Conservation (phyloP, 352 stramenopile genomes). For the Phytophthora fragariaefolia region DNA sequence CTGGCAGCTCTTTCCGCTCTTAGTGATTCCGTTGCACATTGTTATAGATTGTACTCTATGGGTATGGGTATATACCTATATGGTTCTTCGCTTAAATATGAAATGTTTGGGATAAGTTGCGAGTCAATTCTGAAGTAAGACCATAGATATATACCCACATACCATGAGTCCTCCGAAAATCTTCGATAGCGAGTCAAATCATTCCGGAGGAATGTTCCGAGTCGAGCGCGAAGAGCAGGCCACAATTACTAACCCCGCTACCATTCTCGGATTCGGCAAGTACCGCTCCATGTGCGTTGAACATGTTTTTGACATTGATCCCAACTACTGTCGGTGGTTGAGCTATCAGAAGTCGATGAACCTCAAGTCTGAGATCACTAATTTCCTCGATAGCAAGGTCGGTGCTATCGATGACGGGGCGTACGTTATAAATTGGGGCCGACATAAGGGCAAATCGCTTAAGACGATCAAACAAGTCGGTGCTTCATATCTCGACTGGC, state of each 20-base stretch:
- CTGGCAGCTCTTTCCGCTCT: too few relatives aligned
- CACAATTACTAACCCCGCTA: neutral
- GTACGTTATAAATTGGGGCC: neutral
- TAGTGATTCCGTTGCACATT: too few relatives aligned
- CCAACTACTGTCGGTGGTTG: neutral
- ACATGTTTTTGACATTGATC: neutral
- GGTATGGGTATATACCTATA: too few relatives aligned
- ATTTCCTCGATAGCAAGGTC: neutral
- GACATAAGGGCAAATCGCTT: neutral
- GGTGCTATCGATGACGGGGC: neutral
- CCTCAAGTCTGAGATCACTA: neutral
- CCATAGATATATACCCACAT: neutral
- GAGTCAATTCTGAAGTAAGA: neutral
- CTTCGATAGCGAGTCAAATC: too few relatives aligned
- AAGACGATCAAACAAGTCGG: neutral
- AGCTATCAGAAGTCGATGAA: neutral
- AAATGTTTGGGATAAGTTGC: too few relatives aligned
- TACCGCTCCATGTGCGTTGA: neutral
- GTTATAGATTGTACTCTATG: too few relatives aligned
- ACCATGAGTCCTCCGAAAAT: neutral
- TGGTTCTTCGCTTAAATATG: too few relatives aligned
- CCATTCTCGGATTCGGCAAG: neutral
- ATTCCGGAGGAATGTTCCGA: too few relatives aligned
- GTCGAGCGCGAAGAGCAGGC: too few relatives aligned
- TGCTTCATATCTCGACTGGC: neutral